phyloP scores from a whole-genome alignment of 345 rosid species.

The Eutrema japonicum region DNA sequence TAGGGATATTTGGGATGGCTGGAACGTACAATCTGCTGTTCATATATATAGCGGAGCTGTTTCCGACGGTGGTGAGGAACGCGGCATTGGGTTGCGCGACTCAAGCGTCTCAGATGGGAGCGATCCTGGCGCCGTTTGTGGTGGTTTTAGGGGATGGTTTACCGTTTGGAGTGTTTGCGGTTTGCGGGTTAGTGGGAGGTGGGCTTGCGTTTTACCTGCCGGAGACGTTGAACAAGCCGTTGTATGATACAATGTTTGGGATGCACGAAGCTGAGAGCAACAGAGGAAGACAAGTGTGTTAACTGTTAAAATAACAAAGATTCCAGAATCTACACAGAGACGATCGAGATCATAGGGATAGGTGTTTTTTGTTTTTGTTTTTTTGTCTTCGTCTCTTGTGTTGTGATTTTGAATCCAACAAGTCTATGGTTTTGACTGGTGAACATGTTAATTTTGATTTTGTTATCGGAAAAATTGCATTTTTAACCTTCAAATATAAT shows the following conservation, averaged over 20 bases:
- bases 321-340: neutral
- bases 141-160: slow-evolving; percentile 73
- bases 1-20: slow-evolving; percentile 87
- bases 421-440: slow-evolving; percentile 5
- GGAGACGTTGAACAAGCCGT: slow-evolving; percentile 78
- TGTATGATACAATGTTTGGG: slow-evolving; percentile 88
- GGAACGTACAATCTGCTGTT: slow-evolving; percentile 87
- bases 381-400: slow-evolving; percentile 16
- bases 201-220: slow-evolving; percentile 78
- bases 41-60: slow-evolving; percentile 82
- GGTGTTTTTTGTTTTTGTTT: neutral
- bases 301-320: neutral
- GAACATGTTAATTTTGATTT: too few relatives aligned
- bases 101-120: slow-evolving; percentile 87
- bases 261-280: slow-evolving; percentile 63
- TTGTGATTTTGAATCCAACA: slow-evolving; percentile 13
- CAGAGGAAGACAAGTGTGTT: slow-evolving; percentile 42
- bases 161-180: slow-evolving; percentile 74
- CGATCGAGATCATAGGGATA: neutral
- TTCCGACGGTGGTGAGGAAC: slow-evolving; percentile 91
- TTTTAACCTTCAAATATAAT: too few relatives aligned
- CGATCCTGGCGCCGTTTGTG: slow-evolving; percentile 83
- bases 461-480: too few relatives aligned
- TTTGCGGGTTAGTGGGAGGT: slow-evolving; percentile 72
- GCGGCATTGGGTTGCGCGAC: slow-evolving; percentile 87